Evolutionary conservation across 495 filamentous ascomycete species (phyloP).

Genomic region (Saxophila tyrrhenica): DNA sequence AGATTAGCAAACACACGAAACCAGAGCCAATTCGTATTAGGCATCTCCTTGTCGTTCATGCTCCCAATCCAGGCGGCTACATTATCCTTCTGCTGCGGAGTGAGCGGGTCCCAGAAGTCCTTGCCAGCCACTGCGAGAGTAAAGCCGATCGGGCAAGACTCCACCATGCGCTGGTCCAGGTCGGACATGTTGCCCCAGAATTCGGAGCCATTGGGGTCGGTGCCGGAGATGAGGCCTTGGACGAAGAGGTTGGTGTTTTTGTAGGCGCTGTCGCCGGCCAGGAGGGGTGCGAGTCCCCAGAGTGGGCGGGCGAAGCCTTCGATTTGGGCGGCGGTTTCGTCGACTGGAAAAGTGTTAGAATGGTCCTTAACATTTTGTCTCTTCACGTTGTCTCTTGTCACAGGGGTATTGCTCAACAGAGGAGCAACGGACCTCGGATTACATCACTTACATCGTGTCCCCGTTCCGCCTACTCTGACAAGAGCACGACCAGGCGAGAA

Average conservation of each 20-base stretch:
- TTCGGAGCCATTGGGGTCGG: constrained; percentile 51
- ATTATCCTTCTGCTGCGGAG: constrained; percentile 45
- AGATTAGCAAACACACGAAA: constrained; percentile 76
- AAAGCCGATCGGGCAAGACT: constrained; percentile 65
- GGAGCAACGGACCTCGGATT: too few species aligned
- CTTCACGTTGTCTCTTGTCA: too few species aligned
- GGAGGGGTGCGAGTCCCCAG: constrained; percentile 59
- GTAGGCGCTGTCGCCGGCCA: constrained; percentile 56
- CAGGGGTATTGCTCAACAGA: too few species aligned
- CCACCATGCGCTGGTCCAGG: constrained; percentile 73
- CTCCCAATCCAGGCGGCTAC: constrained; percentile 57
- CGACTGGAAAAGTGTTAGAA: constrained; percentile 30
- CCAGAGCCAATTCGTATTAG: constrained; percentile 58
- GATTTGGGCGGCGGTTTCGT: constrained; percentile 64
- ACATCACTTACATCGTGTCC: constrained; percentile 21
- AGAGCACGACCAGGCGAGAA: constrained; percentile 24
- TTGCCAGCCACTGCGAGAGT: constrained; percentile 51
- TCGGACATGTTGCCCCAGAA: constrained; percentile 66
- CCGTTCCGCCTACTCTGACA: constrained; percentile 25
- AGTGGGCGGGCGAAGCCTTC: constrained; percentile 66
- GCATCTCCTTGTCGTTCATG: constrained; percentile 65
- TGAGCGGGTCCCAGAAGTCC: constrained; percentile 55
- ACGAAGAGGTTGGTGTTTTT: constrained; percentile 51
- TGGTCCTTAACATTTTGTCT: too few species aligned
- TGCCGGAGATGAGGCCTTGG: constrained; percentile 54